These are phyloP conservation scores for Dissophora ornata DNA, from an alignment of 192 early-diverging fungal genomes.

Conservation along the genomic window DNA sequence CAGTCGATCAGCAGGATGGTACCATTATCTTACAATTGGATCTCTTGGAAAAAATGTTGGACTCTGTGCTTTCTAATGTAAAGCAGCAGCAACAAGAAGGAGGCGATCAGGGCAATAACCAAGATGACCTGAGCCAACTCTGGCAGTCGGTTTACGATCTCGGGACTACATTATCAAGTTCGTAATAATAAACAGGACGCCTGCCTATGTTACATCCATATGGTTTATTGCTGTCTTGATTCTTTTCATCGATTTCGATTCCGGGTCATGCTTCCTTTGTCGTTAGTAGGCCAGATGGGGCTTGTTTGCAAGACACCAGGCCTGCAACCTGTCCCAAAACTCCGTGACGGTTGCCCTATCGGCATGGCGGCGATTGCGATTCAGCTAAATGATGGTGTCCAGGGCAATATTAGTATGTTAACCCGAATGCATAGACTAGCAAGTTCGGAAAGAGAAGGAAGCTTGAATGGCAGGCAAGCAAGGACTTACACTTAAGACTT, in stretches of 20 bases:
- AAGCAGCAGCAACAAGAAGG: conserved; percentile 24
- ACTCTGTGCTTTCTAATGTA: conserved; percentile 12
- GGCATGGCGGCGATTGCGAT: conserved; percentile 65
- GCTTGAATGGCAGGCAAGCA: too few relatives aligned
- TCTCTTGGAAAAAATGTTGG: conserved; percentile 25
- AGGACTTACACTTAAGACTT: conserved; percentile 61
- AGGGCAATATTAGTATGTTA: too few relatives aligned
- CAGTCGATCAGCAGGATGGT: background rate
- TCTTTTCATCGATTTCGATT: too few relatives aligned
- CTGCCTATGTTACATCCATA: too few relatives aligned
- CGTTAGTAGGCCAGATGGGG: conserved; percentile 60
- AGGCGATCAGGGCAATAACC: background rate
- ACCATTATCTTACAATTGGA: conserved; percentile 6
- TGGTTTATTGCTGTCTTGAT: too few relatives aligned
- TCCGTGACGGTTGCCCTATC: conserved; percentile 65
- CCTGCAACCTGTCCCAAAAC: conserved; percentile 68
- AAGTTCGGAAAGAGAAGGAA: too few relatives aligned
- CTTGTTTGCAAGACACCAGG: conserved; percentile 60
- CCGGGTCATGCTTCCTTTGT: too few relatives aligned
- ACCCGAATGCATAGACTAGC: too few relatives aligned
- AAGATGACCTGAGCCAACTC: background rate
- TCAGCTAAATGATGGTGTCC: conserved; percentile 53
- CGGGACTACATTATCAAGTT: conserved; percentile 1
- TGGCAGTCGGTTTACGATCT: conserved; percentile 17
- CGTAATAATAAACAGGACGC: background rate